phyloP scores from a whole-genome alignment of 257 asterid species.

The Penstemon eatonii region DNA sequence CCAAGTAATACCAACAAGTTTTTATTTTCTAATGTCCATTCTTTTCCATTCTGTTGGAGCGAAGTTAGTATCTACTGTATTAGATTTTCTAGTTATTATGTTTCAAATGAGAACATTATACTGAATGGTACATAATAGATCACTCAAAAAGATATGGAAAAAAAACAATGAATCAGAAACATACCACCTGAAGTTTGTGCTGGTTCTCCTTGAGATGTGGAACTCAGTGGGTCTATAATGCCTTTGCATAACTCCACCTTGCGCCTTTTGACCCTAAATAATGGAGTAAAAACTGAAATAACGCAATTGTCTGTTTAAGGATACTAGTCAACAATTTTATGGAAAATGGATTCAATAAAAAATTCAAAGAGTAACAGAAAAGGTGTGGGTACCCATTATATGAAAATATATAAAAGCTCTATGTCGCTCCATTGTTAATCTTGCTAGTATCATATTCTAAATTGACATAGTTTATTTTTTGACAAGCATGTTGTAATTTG shows the following conservation, averaged over 20 bases:
- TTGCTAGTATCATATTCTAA: too few relatives aligned
- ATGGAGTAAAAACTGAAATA: conserved; percentile 10
- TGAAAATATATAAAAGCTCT: too few relatives aligned
- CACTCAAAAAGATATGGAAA: conserved; percentile 8
- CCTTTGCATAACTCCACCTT: conserved; percentile 49
- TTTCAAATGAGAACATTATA: not conserved
- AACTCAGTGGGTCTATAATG: conserved; percentile 34
- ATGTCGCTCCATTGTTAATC: too few relatives aligned
- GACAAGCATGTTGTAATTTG: too few relatives aligned
- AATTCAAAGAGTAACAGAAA: conserved; percentile 13
- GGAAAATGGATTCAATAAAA: not conserved
- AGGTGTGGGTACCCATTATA: too few relatives aligned
- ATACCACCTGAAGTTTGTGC: conserved; percentile 41
- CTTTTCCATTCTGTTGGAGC: not conserved
- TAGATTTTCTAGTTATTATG: not conserved
- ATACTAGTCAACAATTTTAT: not conserved
- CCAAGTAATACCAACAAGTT: not conserved
- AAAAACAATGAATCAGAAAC: conserved; percentile 19
- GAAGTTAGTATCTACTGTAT: not conserved
- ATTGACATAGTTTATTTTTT: too few relatives aligned
- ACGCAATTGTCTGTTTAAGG: not conserved
- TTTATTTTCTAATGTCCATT: not conserved
- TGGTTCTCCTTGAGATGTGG: conserved; percentile 41
- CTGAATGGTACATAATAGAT: not conserved
- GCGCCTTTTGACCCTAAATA: conserved; percentile 70